phyloP scores from a whole-genome alignment of 768 basidiomycete species.

The Tylopilus balloui region DNA sequence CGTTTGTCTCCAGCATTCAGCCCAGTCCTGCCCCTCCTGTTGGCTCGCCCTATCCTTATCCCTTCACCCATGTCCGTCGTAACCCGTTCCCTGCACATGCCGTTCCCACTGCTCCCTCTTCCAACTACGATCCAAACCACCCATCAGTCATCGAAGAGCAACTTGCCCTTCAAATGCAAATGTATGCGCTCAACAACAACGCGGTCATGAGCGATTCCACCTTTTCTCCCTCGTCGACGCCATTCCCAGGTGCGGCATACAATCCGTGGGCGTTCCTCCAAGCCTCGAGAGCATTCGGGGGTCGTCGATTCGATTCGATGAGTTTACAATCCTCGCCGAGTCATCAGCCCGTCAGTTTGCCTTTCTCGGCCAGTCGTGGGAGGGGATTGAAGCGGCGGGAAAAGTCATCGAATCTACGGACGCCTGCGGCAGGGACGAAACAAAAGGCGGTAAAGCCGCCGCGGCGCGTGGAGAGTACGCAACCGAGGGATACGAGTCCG shows the following conservation, averaged over 20 bases:
- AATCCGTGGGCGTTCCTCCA: slow-evolving; percentile 74
- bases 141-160: slow-evolving; percentile 59
- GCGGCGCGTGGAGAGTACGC: slow-evolving; percentile 77
- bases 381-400: slow-evolving; percentile 45
- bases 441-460: slow-evolving; percentile 52
- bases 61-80: slow-evolving; percentile 68
- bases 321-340: slow-evolving; percentile 50
- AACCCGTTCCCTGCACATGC: slow-evolving; percentile 37
- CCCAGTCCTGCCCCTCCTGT: slow-evolving; percentile 52
- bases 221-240: slow-evolving; percentile 71
- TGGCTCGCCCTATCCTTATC: slow-evolving; percentile 78
- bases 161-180: slow-evolving; percentile 71
- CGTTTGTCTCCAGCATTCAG: slow-evolving; percentile 51
- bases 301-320: slow-evolving; percentile 42
- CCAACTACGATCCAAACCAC: slow-evolving; percentile 40
- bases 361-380: slow-evolving; percentile 45
- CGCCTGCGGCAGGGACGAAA: slow-evolving; percentile 14
- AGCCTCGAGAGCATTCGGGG: slow-evolving; percentile 45
- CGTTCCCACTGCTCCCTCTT: slow-evolving; percentile 40
- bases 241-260: slow-evolving; percentile 60
- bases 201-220: slow-evolving; percentile 65
- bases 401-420: slow-evolving; percentile 34
- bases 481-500: slow-evolving; percentile 76
- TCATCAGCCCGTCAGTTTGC: slow-evolving; percentile 38
- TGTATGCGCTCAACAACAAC: slow-evolving; percentile 69